Conservation (phyloP, 1,139 yeast genomes). For the Nakaseomyces glabratus region DNA sequence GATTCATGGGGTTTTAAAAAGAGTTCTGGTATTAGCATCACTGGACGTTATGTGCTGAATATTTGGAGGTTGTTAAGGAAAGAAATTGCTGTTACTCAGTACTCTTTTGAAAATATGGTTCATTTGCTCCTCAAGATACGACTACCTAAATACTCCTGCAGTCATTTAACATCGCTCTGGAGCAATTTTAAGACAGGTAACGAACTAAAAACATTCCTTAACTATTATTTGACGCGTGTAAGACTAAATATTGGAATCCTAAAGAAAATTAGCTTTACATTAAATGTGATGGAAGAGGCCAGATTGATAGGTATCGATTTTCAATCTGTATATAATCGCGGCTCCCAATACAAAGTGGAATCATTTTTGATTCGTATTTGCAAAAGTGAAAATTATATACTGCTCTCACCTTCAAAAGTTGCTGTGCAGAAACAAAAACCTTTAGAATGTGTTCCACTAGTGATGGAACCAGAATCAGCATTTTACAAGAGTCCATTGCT, state of each 20-base stretch:
- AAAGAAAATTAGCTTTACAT: constrained; percentile 54
- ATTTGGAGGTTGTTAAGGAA: constrained; percentile 70
- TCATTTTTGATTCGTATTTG: constrained; percentile 67
- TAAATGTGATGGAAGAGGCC: constrained; percentile 74
- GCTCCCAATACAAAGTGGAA: constrained; percentile 91
- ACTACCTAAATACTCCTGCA: constrained; percentile 51
- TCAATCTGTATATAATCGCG: constrained; percentile 76
- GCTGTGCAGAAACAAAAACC: constrained; percentile 84
- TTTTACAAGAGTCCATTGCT: constrained; percentile 83
- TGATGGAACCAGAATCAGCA: constrained; percentile 83
- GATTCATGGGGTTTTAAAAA: constrained; percentile 81
- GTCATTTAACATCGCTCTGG: constrained; percentile 48
- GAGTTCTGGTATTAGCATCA: constrained; percentile 56
- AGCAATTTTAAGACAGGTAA: constrained; percentile 26
- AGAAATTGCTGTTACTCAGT: constrained; percentile 55
- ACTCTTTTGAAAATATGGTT: constrained; percentile 69
- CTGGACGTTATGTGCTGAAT: constrained; percentile 77
- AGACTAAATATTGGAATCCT: constrained; percentile 44
- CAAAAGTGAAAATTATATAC: constrained; percentile 61
- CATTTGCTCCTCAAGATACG: constrained; percentile 58
- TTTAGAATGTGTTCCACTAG: constrained; percentile 77
- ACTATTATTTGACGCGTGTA: constrained; percentile 47
- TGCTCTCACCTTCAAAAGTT: constrained; percentile 70
- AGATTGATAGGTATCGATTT: constrained; percentile 84
- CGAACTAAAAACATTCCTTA: constrained; percentile 34